A percentile compares a stretch with the other conserved stretches of the same genome.
phyloP scores from a whole-genome alignment of 2,329 filamentous ascomycete species.

The Fusarium domesticum region DNA sequence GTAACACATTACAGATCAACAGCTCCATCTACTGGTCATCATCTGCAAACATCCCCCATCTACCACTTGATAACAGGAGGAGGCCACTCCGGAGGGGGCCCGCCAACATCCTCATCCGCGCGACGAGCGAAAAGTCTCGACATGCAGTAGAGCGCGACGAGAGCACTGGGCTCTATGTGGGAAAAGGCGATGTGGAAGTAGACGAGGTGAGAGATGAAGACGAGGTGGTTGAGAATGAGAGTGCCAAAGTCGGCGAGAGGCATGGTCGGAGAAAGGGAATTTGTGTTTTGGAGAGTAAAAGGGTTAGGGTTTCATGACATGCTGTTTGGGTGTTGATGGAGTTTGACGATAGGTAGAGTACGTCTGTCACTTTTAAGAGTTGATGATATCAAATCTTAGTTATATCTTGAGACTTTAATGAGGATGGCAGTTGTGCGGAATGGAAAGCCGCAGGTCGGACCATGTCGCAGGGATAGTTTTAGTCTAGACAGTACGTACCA shows the following conservation, averaged over 20 bases:
- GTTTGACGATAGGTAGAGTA: too few relatives aligned
- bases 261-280: conserved; percentile 34
- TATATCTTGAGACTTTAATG: too few relatives aligned
- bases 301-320: neutral
- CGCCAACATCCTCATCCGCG: conserved; percentile 47
- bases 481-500: too few relatives aligned
- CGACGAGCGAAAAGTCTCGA: conserved; percentile 46
- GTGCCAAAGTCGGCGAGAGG: conserved; percentile 51
- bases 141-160: conserved; percentile 47
- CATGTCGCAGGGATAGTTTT: too few relatives aligned
- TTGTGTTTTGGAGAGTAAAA: neutral
- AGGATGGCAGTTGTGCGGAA: too few relatives aligned
- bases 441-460: too few relatives aligned
- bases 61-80: conserved; percentile 32
- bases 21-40: too few relatives aligned
- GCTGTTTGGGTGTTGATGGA: too few relatives aligned
- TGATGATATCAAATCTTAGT: too few relatives aligned
- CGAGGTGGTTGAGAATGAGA: conserved; percentile 49
- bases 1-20: too few relatives aligned
- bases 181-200: conserved; percentile 52
- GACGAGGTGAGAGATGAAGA: conserved; percentile 53
- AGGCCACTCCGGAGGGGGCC: conserved; percentile 36
- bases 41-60: conserved; percentile 5
- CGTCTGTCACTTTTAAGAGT: too few relatives aligned
- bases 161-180: conserved; percentile 45